Evolutionary conservation across 345 rosid genomes (phyloP).

Genomic region (Tarenaya hassleriana): DNA sequence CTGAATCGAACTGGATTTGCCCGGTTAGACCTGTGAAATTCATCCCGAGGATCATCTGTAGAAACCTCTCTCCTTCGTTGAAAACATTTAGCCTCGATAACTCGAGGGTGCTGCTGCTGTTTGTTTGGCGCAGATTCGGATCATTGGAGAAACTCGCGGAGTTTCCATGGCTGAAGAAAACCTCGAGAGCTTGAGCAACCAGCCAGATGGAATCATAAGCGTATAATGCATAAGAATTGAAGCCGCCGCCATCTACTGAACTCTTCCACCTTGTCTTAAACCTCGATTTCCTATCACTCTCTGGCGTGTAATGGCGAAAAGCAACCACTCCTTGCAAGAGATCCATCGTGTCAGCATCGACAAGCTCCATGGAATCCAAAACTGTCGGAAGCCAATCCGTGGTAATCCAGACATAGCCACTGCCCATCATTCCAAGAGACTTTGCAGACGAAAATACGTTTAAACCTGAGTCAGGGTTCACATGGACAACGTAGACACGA

Average conservation of each 20-base stretch:
- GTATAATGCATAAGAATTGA: constrained; percentile 77
- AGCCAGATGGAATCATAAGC: constrained; percentile 96
- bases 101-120: constrained; percentile 48
- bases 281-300: constrained; percentile 44
- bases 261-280: constrained; percentile 51
- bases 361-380: constrained; percentile 51
- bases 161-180: constrained; percentile 53
- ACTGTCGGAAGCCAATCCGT: constrained; percentile 89
- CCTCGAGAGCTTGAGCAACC: constrained; percentile 70
- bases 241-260: constrained; percentile 24
- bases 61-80: constrained; percentile 63
- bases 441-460: constrained; percentile 62
- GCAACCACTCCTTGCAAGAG: constrained; percentile 87
- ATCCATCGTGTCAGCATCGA: constrained; percentile 40
- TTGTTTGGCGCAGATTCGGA: constrained; percentile 45
- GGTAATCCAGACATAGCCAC: constrained; percentile 90
- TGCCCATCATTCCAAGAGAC: constrained; percentile 58
- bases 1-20: constrained; percentile 48
- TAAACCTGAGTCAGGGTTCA: constrained; percentile 84
- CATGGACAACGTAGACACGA: constrained; percentile 84
- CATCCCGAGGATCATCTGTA: constrained; percentile 45
- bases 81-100: constrained; percentile 56
- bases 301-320: constrained; percentile 70
- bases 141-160: constrained; percentile 56
- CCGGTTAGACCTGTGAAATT: constrained; percentile 79